phyloP scores from a whole-genome alignment of 352 stramenopile genomes.

The Pythium brachiatum region DNA sequence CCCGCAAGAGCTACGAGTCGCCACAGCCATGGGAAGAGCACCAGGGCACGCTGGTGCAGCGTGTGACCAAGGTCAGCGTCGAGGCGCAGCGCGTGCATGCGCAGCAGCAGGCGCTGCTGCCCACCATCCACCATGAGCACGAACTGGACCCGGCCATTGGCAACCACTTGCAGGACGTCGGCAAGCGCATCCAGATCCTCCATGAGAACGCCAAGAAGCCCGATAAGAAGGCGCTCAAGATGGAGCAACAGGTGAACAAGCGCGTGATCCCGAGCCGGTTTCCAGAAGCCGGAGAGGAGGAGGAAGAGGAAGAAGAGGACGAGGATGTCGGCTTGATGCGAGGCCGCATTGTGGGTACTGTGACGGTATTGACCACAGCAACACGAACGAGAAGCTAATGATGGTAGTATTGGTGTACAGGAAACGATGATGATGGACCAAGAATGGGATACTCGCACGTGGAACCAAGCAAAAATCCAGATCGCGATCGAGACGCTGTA shows the following conservation, averaged over 20 bases:
- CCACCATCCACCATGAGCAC: constrained; percentile 53
- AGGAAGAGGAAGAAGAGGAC: constrained; percentile 26
- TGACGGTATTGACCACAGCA: not conserved
- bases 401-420: constrained; percentile 22
- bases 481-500: constrained; percentile 67
- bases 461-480: constrained; percentile 60
- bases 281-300: constrained; percentile 31
- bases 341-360: constrained; percentile 49
- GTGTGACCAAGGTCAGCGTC: constrained; percentile 47
- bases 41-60: constrained; percentile 43
- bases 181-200: constrained; percentile 50
- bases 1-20: constrained; percentile 39
- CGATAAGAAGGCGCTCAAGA: constrained; percentile 28
- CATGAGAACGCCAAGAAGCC: constrained; percentile 39
- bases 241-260: constrained; percentile 32
- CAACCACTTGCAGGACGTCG: constrained; percentile 62
- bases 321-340: constrained; percentile 33
- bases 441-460: constrained; percentile 75
- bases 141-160: constrained; percentile 29
- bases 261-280: constrained; percentile 57
- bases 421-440: constrained; percentile 75
- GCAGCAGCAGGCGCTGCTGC: constrained; percentile 53
- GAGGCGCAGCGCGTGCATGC: constrained; percentile 53
- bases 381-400: not conserved
- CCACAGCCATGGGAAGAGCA: constrained; percentile 51